Percentiles rank a stretch among this genome's conserved stretches.
Evolutionary conservation across 495 filamentous ascomycete species (phyloP).

Genomic region (Annulohypoxylon moriforme): DNA sequence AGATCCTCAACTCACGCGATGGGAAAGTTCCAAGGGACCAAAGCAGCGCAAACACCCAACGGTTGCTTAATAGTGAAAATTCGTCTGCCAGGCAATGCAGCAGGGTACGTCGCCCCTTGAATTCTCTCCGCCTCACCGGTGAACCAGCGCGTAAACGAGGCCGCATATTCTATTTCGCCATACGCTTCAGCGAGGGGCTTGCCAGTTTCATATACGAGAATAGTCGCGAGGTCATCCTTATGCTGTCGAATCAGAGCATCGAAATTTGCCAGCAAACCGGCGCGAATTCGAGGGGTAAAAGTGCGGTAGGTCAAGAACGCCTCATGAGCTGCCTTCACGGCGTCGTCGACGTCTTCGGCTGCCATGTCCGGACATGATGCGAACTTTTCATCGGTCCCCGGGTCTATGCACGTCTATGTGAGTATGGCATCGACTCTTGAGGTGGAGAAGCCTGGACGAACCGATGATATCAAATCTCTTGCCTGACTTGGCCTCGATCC

Average conservation of each 20-base stretch:
- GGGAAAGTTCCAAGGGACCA: constrained; percentile 73
- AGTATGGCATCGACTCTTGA: neutral
- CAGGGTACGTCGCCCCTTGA: constrained; percentile 67
- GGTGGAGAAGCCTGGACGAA: constrained; percentile 43
- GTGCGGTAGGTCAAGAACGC: constrained; percentile 73
- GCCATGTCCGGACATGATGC: constrained; percentile 71
- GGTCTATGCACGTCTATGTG: constrained; percentile 56
- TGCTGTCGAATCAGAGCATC: constrained; percentile 63
- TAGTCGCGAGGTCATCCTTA: constrained; percentile 66
- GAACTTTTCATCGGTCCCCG: constrained; percentile 72
- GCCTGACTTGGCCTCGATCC: constrained; percentile 70
- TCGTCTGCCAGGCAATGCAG: constrained; percentile 68
- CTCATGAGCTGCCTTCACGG: constrained; percentile 67
- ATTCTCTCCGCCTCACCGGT: constrained; percentile 77
- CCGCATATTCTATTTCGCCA: constrained; percentile 70
- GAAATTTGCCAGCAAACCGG: constrained; percentile 72
- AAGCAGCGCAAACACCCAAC: constrained; percentile 62
- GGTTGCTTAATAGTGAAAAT: constrained; percentile 78
- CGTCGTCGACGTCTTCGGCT: constrained; percentile 69
- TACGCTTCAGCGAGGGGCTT: constrained; percentile 70
- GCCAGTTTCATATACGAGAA: constrained; percentile 72
- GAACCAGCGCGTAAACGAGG: constrained; percentile 73
- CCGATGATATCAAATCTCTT: constrained; percentile 75
- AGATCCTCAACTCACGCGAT: constrained; percentile 45
- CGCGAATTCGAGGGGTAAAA: constrained; percentile 68